Evolutionary conservation across 352 stramenopile species (phyloP).

Genomic region (Lagenidium giganteum): DNA sequence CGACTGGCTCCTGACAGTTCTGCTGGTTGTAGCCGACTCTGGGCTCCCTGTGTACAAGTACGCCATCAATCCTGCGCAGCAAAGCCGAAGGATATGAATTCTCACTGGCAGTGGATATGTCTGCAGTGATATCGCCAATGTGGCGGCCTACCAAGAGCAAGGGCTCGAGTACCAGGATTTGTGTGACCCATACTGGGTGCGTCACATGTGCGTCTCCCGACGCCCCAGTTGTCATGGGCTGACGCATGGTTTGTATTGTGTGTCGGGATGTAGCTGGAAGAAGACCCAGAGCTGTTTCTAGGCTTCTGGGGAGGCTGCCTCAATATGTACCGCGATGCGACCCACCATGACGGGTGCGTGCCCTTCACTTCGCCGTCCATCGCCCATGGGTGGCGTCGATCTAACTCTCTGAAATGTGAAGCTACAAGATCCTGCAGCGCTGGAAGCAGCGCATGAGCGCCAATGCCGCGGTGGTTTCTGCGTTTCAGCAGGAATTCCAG

Average conservation of each 20-base stretch:
- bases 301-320: constrained; percentile 90
- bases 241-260: background rate
- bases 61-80: too few relatives aligned
- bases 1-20: background rate
- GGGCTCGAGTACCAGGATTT: constrained; percentile 88
- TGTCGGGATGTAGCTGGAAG: constrained; percentile 30
- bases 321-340: constrained; percentile 80
- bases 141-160: constrained; percentile 72
- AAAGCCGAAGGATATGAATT: too few relatives aligned
- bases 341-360: constrained; percentile 68
- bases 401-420: constrained; percentile 11
- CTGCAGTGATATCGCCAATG: constrained; percentile 75
- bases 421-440: constrained; percentile 54
- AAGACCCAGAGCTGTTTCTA: constrained; percentile 85
- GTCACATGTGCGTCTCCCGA: background rate
- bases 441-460: constrained; percentile 33
- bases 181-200: constrained; percentile 78
- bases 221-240: background rate
- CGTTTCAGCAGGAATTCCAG: constrained; percentile 37
- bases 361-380: constrained; percentile 6
- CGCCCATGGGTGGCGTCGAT: too few relatives aligned
- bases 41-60: constrained; percentile 87
- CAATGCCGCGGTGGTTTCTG: constrained; percentile 6
- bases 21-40: constrained; percentile 58
- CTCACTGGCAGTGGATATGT: background rate